Base-by-base conservation (phyloP, 2,329 filamentous ascomycete genomes). In the Xylaria arbuscula region DNA sequence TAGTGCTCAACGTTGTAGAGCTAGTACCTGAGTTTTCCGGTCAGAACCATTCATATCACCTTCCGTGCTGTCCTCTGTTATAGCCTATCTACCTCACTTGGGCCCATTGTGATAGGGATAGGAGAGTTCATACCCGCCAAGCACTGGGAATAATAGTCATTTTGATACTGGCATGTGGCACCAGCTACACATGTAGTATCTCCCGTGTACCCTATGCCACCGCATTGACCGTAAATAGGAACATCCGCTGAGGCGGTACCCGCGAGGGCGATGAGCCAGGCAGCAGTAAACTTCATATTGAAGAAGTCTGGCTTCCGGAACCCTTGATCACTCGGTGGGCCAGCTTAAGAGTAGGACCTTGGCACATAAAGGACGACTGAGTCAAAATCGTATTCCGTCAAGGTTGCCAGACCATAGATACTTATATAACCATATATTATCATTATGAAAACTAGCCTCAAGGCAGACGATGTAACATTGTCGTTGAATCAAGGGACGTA, bases 111-210 rank as follows among this genome's bases (percentile, higher is more conserved):
- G 17, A 22, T 2, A 42, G 2, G 3, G n/a, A 34, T 11, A 40
- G 34, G 48, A n/a, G 19, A n/a, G 2, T 19, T 58, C 64, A 40
- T 74, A 76, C 74, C 66, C 13, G 73, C 73, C n/a, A 79, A 34
- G 62, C 80, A 81, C 73, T 81, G 79, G 15, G 77, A 80, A 63
- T 81, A 80, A 63, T 73, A 80, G 36, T 77, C 69, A 69, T 80
- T 81, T 5, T 72, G 65, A 9, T 63, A 67, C 67, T 74, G 72
- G 74, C 80, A 81, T 1, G 72, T 71, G 15, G 75, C 73, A 40
- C 75, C 75, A 0, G 74, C 62, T 9, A 68, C 71, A 67, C 80
- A 81, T 51, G 74, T 75, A 6, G 76, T 78, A 8, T 77, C 69
- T 0, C 79, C 78, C 0, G 73, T 72, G 71, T 76, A 80, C 15